Percentiles rank a stretch among this genome's conserved stretches.
Evolutionary conservation across 257 asterid species (phyloP).

Genomic region (Scutellaria galericulata): DNA sequence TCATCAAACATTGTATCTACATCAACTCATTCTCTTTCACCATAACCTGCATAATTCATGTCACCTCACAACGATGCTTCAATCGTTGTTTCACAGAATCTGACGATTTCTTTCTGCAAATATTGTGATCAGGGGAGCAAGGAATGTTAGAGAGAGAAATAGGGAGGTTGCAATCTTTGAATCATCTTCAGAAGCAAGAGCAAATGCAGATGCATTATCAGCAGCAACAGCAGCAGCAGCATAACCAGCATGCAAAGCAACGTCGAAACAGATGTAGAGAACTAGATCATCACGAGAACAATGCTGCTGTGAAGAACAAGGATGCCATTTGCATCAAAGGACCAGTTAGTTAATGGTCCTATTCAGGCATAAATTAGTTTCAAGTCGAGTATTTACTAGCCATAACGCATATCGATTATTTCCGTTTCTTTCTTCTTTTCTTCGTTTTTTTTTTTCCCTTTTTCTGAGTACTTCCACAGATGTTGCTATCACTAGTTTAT

Average conservation of each 20-base stretch:
- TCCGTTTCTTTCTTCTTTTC: neutral
- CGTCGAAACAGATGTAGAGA: conserved; percentile 60
- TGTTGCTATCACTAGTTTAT: conserved; percentile 23
- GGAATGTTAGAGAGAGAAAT: conserved; percentile 86
- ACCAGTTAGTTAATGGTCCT: conserved; percentile 37
- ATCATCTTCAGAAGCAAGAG: conserved; percentile 59
- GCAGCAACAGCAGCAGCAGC: conserved; percentile 43
- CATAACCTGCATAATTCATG: neutral
- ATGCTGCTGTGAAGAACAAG: conserved; percentile 43
- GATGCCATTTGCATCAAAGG: conserved; percentile 46
- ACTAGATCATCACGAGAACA: conserved; percentile 45
- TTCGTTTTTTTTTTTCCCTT: conserved; percentile 8
- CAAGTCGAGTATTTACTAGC: neutral
- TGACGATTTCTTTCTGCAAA: neutral
- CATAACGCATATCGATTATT: neutral
- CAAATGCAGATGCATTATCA: conserved; percentile 56
- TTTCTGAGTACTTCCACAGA: conserved; percentile 1
- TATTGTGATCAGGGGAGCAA: conserved; percentile 74
- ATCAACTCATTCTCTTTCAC: neutral
- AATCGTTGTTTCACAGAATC: neutral
- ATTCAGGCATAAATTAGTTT: conserved; percentile 37
- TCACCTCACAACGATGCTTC: neutral
- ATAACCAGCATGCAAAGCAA: conserved; percentile 49
- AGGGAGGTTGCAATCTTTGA: conserved; percentile 66
- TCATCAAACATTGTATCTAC: conserved; percentile 68